phyloP scores from a whole-genome alignment of 2,329 filamentous ascomycete genomes.

The Hymenoscyphus scutula region DNA sequence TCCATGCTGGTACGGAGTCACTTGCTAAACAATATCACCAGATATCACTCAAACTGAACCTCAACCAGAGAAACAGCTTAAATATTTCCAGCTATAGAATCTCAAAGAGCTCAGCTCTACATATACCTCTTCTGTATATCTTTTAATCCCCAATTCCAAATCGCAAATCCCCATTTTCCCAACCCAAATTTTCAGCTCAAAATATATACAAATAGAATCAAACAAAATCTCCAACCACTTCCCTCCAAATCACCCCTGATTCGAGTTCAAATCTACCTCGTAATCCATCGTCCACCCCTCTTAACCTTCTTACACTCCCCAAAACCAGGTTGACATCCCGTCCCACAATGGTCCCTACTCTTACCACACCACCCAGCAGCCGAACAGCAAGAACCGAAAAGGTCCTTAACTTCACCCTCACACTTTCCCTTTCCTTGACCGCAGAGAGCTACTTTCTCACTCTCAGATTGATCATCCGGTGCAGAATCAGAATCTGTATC shows the following conservation, averaged over 20 bases:
- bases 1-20: too few relatives aligned
- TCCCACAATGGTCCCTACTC: neutral
- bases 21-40: too few relatives aligned
- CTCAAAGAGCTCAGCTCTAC: too few relatives aligned
- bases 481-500: neutral
- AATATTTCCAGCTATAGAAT: too few relatives aligned
- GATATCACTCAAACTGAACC: too few relatives aligned
- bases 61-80: too few relatives aligned
- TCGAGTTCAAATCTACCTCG: neutral
- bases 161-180: too few relatives aligned
- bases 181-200: too few relatives aligned
- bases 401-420: neutral
- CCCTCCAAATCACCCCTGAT: neutral
- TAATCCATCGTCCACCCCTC: neutral
- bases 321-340: neutral
- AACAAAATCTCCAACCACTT: neutral
- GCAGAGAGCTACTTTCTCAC: neutral
- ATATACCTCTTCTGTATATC: too few relatives aligned
- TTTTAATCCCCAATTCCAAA: too few relatives aligned
- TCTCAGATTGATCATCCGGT: neutral
- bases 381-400: neutral
- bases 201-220: too few relatives aligned
- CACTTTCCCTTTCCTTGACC: neutral
- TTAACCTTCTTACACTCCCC: constrained; percentile 1
- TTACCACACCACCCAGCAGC: neutral